phyloP scores from a whole-genome alignment of 768 basidiomycete species.

The Tylopilus rubrobrunneus region DNA sequence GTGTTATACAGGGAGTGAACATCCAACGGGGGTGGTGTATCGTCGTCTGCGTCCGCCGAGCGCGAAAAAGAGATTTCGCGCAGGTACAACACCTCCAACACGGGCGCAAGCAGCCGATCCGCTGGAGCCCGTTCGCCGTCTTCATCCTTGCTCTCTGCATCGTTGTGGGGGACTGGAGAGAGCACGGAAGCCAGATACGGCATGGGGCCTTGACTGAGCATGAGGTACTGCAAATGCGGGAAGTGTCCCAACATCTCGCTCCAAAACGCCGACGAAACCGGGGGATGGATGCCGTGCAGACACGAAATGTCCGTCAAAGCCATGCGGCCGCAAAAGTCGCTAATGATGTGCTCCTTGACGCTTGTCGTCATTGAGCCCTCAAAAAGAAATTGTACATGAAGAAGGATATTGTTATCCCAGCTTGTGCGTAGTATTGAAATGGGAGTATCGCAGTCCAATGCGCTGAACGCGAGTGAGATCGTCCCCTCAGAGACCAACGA shows the following conservation, averaged over 20 bases:
- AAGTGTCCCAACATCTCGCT: not conserved
- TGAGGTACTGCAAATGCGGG: not conserved
- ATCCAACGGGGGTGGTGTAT: not conserved
- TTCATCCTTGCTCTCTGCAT: no score
- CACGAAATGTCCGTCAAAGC: not conserved
- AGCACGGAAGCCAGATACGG: no score
- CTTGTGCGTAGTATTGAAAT: fast-evolving
- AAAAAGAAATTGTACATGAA: not conserved
- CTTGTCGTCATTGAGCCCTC: not conserved
- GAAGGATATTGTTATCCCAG: conserved; percentile 1
- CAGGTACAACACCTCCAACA: no score
- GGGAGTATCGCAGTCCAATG: not conserved
- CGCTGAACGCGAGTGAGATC: not conserved
- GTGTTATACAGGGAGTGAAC: not conserved
- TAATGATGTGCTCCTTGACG: not conserved
- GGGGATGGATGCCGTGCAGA: not conserved
- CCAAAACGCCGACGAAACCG: conserved; percentile 1
- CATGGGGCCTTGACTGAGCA: no score
- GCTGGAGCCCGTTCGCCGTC: no score
- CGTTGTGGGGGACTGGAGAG: no score
- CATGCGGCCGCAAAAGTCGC: not conserved
- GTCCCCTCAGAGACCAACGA: not conserved
- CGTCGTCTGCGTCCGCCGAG: not conserved
- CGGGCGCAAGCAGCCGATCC: no score
- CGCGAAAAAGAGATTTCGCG: no score